Evolutionary conservation across 179 eudicot genomes (phyloP), one percentile per base, ranked within the genome.

Genomic region (Patellifolia procumbens): DNA sequence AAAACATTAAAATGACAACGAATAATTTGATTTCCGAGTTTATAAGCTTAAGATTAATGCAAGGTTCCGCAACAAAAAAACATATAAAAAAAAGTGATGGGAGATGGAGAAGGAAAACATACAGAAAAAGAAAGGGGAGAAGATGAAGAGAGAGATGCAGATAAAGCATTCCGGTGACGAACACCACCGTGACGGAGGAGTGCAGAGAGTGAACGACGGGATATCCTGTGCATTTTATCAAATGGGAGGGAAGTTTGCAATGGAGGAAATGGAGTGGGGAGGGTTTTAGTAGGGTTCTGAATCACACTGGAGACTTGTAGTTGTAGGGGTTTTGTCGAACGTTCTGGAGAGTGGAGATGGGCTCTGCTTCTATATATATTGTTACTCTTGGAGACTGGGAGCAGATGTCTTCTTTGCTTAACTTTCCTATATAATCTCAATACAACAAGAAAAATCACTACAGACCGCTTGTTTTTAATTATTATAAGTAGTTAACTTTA

Each of bases 161-260:
- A 87, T 16, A 84, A 71, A 13, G 83, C 81, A 74, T 76, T 79
- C 31, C 87, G 81, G 84, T 79, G 79, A 39, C 85, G 90, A 11
- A 80, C 74, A 69, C 78, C 73, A 78, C 79, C 83, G 13, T 67
- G 75, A 78, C 88, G 87, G 12, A 91, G 86, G 48, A 90, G n/a
- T 4, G 86, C 55, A n/a, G 89, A 82, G 55, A 91, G 85, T 45
- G 97, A 86, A 63, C 91, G 87, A 70, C 89, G 82, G 28, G 91
- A 84, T 10, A 91, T 75, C 78, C 88, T 85, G 77, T 91, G 87
- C 97, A 93, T 93, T 51, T 71, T 83, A 10, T 43, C 31, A 12
- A 53, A 5, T 4, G 45, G 1, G 77, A 20, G 71, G 35, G 52
- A 28, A 45, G 22, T n/a, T n/a, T n/a, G n/a, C n/a, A n/a, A n/a